phyloP scores from a whole-genome alignment of 225 moss, liverwort and hornwort species.

The Rhytidiadelphus loreus region DNA sequence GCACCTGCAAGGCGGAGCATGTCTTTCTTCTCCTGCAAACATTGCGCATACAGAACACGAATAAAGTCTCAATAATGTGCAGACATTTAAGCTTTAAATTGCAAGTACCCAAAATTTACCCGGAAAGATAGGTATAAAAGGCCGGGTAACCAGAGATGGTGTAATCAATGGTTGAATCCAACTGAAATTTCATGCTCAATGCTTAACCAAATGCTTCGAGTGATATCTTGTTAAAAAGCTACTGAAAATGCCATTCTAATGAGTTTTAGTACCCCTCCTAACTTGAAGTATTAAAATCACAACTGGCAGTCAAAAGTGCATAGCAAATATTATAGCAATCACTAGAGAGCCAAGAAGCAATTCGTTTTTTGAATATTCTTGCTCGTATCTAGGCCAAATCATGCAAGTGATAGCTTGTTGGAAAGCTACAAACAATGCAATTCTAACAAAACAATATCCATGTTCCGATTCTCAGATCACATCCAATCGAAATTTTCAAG shows the following conservation, averaged over 20 bases:
- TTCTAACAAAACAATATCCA: background rate
- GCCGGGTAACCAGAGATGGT: background rate
- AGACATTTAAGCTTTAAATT: background rate
- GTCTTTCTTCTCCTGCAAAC: constrained; percentile 86
- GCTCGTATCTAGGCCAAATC: background rate
- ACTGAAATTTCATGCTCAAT: background rate
- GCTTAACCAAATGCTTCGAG: background rate
- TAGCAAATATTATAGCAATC: background rate
- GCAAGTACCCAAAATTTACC: background rate
- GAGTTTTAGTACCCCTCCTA: background rate
- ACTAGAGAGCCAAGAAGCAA: background rate
- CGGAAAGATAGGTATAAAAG: background rate
- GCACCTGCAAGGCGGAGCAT: constrained; percentile 96
- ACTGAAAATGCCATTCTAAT: background rate
- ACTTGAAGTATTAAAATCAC: background rate
- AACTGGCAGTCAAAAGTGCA: background rate
- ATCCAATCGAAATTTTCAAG: background rate
- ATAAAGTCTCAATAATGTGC: background rate
- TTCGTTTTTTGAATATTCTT: background rate
- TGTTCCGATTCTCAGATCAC: background rate
- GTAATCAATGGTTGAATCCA: background rate
- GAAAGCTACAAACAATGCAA: background rate
- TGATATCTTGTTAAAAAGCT: background rate
- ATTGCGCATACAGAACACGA: background rate
- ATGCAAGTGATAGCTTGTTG: background rate